Evolutionary conservation across 2,329 filamentous ascomycete genomes (phyloP).

Genomic region (Metarhizium humberi): DNA sequence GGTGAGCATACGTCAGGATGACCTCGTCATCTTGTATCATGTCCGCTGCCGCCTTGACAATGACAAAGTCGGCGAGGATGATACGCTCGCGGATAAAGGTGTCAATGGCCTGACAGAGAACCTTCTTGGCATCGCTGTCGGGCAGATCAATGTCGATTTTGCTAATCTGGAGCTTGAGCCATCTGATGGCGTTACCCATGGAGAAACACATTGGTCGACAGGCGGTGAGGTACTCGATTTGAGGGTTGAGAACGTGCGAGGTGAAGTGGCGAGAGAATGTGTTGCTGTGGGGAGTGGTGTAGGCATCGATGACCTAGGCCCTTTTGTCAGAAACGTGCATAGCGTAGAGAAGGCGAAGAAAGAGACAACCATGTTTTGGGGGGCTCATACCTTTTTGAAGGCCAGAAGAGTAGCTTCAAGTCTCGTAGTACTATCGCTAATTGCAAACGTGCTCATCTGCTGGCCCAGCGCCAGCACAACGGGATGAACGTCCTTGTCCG

Average conservation of each 20-base stretch:
- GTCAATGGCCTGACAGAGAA: conserved; percentile 74
- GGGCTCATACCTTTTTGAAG: conserved; percentile 63
- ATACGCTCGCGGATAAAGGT: conserved; percentile 86
- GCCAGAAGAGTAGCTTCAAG: conserved; percentile 81
- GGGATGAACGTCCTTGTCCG: conserved; percentile 76
- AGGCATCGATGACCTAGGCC: conserved; percentile 75
- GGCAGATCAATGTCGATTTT: conserved; percentile 80
- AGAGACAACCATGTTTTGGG: background rate
- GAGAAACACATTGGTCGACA: conserved; percentile 94
- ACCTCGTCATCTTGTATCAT: conserved; percentile 74
- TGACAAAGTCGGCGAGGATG: conserved; percentile 76
- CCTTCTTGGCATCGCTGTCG: conserved; percentile 72
- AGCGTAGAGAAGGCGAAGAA: background rate
- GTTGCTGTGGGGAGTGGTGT: conserved; percentile 75
- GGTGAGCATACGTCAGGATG: conserved; percentile 79
- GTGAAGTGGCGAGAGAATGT: conserved; percentile 87
- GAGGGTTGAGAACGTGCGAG: conserved; percentile 81
- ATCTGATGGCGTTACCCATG: conserved; percentile 94
- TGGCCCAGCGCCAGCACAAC: conserved; percentile 77
- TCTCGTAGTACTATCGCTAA: conserved; percentile 82
- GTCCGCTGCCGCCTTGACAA: conserved; percentile 64
- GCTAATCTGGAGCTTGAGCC: conserved; percentile 86
- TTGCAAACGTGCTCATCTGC: conserved; percentile 79
- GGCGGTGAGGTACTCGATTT: conserved; percentile 89
- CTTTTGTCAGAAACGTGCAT: background rate